phyloP scores from a whole-genome alignment of 2,329 filamentous ascomycete genomes.

The Trichoderma guizhouense region DNA sequence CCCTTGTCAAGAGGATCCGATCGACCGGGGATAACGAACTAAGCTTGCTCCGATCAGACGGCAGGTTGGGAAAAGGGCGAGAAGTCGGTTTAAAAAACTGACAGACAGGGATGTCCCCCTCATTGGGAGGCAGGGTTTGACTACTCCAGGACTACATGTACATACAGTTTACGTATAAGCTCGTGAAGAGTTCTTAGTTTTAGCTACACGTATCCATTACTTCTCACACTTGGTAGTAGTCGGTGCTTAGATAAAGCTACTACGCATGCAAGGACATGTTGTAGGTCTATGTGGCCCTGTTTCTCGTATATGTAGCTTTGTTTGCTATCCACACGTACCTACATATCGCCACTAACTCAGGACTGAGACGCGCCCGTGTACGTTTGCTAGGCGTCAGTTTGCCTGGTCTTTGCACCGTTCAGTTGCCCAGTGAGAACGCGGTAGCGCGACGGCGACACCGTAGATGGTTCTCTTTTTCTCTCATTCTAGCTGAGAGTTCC shows the following conservation, averaged over 20 bases:
- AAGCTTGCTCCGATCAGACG: neutral
- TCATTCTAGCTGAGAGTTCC: neutral
- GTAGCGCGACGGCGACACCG: neutral
- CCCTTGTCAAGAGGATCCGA: conserved; percentile 3
- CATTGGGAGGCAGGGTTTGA: neutral
- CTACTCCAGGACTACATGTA: neutral
- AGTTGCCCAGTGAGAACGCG: neutral
- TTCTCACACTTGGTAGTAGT: neutral
- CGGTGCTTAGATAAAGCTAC: neutral
- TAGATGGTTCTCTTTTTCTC: neutral
- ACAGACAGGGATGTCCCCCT: neutral
- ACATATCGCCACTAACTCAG: neutral
- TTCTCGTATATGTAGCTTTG: neutral
- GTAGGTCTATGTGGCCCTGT: neutral
- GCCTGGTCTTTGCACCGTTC: neutral
- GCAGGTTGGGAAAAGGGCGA: neutral
- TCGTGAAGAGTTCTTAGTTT: neutral
- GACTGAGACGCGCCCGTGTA: neutral
- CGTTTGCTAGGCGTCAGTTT: neutral
- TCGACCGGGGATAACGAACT: conserved; percentile 2
- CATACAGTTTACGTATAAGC: neutral
- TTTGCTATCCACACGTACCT: neutral
- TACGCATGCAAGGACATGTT: neutral
- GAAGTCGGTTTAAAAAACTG: neutral
- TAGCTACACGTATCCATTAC: neutral